Evolutionary conservation across 768 basidiomycete genomes (phyloP).

Genomic region (Dioszegia crocea): DNA sequence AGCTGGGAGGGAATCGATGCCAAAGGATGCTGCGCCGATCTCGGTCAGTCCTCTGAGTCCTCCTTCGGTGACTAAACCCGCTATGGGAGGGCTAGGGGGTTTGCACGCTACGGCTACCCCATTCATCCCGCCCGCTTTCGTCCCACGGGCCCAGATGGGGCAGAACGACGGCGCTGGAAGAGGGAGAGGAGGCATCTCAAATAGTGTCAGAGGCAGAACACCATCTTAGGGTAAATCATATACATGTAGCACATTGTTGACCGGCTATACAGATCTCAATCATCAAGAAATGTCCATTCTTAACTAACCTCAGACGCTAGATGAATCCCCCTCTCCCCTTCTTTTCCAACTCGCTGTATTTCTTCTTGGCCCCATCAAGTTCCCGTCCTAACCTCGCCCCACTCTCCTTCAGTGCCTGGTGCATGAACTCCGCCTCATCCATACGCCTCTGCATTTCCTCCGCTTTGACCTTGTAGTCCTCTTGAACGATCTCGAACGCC

Average conservation of each 20-base stretch:
- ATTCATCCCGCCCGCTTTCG: neutral
- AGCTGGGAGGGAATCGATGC: too few relatives aligned
- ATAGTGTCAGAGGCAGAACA: neutral
- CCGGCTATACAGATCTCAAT: too few relatives aligned
- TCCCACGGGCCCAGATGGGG: neutral
- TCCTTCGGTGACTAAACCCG: too few relatives aligned
- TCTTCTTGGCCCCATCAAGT: constrained; percentile 6
- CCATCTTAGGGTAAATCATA: constrained; percentile 1
- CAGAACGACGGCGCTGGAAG: neutral
- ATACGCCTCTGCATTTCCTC: constrained; percentile 6
- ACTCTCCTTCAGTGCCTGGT: constrained; percentile 14
- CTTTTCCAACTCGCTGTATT: constrained; percentile 12
- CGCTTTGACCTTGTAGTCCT: constrained; percentile 5
- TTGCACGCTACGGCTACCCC: neutral
- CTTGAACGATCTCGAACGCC: neutral
- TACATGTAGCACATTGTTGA: too few relatives aligned
- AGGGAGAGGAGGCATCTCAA: neutral
- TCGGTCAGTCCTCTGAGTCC: too few relatives aligned
- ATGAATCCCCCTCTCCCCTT: constrained; percentile 7
- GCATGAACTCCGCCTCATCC: constrained; percentile 17
- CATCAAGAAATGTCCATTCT: neutral
- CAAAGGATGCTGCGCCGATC: too few relatives aligned
- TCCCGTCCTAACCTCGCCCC: constrained; percentile 16
- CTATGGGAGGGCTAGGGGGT: too few relatives aligned
- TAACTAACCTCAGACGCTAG: neutral